These are phyloP conservation scores for Saccharomycopsis hybrid DNA, from an alignment of 1,139 yeast genomes.

Conservation along the genomic window DNA sequence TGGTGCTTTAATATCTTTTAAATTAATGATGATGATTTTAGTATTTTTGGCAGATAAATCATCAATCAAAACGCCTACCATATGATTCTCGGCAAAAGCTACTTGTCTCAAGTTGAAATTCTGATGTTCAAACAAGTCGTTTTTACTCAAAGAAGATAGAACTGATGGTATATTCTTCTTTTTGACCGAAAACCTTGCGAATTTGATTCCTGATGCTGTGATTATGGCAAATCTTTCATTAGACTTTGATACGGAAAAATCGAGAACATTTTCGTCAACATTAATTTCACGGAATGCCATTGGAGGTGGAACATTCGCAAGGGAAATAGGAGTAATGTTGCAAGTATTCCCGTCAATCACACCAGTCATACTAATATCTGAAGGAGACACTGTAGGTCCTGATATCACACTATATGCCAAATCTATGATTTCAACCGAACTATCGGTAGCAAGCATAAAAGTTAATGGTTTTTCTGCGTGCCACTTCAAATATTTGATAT, in stretches of 20 bases:
- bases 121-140: slow-evolving; percentile 37
- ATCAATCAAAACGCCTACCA: slow-evolving; percentile 43
- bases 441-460: slow-evolving; percentile 53
- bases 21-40: slow-evolving; percentile 43
- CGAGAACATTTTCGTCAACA: slow-evolving; percentile 47
- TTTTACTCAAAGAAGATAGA: slow-evolving; percentile 32
- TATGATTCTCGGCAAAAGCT: slow-evolving; percentile 42
- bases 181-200: slow-evolving; percentile 33
- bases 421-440: slow-evolving; percentile 56
- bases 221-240: slow-evolving; percentile 52
- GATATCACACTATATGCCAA: slow-evolving; percentile 57
- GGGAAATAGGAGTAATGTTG: slow-evolving; percentile 72
- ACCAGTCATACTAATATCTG: slow-evolving; percentile 70
- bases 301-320: slow-evolving; percentile 96
- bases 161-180: slow-evolving; percentile 34
- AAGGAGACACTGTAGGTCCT: slow-evolving; percentile 64
- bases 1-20: slow-evolving; percentile 38
- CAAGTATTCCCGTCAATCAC: slow-evolving; percentile 77
- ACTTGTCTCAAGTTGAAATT: slow-evolving; percentile 48
- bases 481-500: slow-evolving; percentile 56
- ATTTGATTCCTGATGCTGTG: slow-evolving; percentile 28
- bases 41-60: slow-evolving; percentile 38
- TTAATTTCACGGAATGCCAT: slow-evolving; percentile 65
- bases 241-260: slow-evolving; percentile 57
- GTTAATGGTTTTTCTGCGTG: slow-evolving; percentile 87